Base-by-base conservation (phyloP, 805 yeast genomes). In the Candida hungchunana region DNA sequence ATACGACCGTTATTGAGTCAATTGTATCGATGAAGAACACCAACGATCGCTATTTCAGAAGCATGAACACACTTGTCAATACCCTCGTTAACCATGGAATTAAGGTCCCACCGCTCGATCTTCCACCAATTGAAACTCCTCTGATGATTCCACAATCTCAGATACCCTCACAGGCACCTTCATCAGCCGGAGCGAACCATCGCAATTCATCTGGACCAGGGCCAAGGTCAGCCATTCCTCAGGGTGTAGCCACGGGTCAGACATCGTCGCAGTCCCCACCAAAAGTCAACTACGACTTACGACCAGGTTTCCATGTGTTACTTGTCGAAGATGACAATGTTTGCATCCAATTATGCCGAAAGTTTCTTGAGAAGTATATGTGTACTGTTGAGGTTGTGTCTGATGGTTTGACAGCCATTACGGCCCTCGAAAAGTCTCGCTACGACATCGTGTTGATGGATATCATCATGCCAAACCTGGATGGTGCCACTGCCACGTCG, bases 341-440 rank as follows among this genome's bases (percentile, higher is more conserved):
- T 25, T 83, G 96, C 48, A 82, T 87, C 35, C 85, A 82, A 44
- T 66, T 90, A 8, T 85, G 96, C 49, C 69, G 84, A 8, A 84
- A 85, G 56, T 86, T 93, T 53, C 59, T 93, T 39, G 75, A 77
- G 54, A 84, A 86, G 52, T 87, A 84, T 56, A 97, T 97, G 0
- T 89, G 96, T 58, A 79, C 87, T 11, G 96, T 90, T 5, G 90
- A 93, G 31, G 86, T 88, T 14, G 97, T 86, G 0, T 82, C 87
- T 5, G 97, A 90, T 62, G 99, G 98, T 0, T 62, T 90, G 9
- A 79, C 85, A 23, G 96, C 96, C 3, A 87, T 93, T 29, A 73
- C 78, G 22, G 81, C 79, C 0, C 74, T 83, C 20, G 89, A 81
- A 53, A 75, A 76, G 33, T 74, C 75, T 23, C 74, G 79, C 48